Evolutionary conservation across 352 stramenopile genomes (phyloP).

Genomic region (Phytophthora gonapodyides): DNA sequence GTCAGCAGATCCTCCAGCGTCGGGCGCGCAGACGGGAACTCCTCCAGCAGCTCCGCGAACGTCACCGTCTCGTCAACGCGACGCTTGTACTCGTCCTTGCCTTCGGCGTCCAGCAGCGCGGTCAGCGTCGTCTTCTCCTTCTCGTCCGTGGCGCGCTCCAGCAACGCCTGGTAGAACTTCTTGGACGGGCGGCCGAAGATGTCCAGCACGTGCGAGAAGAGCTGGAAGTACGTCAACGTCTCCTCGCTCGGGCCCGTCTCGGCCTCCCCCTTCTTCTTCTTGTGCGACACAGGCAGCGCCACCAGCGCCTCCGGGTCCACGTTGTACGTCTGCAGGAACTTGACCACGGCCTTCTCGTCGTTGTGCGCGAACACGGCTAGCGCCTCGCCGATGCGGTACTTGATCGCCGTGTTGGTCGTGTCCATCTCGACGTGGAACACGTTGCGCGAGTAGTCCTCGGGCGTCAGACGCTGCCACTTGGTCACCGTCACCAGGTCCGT

Average conservation of each 20-base stretch:
- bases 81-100: conserved; percentile 84
- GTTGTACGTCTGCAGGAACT: conserved; percentile 69
- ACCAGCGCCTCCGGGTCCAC: conserved; percentile 73
- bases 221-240: conserved; percentile 79
- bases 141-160: conserved; percentile 64
- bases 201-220: conserved; percentile 85
- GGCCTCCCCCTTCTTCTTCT: conserved; percentile 56
- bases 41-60: conserved; percentile 74
- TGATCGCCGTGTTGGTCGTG: conserved; percentile 76
- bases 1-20: conserved; percentile 64
- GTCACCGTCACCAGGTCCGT: conserved; percentile 74
- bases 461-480: conserved; percentile 83
- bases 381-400: conserved; percentile 87
- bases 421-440: conserved; percentile 90
- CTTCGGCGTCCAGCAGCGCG: conserved; percentile 61
- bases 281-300: conserved; percentile 60
- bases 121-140: conserved; percentile 69
- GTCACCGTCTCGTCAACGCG: conserved; percentile 79
- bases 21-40: conserved; percentile 75
- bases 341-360: conserved; percentile 71
- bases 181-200: conserved; percentile 84
- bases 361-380: conserved; percentile 88
- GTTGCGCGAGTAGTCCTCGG: conserved; percentile 80
- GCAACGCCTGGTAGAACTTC: conserved; percentile 83
- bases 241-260: conserved; percentile 44